These are phyloP conservation scores for Vaucheria bursata DNA, from an alignment of 352 stramenopile genomes.

Conservation along the genomic window DNA sequence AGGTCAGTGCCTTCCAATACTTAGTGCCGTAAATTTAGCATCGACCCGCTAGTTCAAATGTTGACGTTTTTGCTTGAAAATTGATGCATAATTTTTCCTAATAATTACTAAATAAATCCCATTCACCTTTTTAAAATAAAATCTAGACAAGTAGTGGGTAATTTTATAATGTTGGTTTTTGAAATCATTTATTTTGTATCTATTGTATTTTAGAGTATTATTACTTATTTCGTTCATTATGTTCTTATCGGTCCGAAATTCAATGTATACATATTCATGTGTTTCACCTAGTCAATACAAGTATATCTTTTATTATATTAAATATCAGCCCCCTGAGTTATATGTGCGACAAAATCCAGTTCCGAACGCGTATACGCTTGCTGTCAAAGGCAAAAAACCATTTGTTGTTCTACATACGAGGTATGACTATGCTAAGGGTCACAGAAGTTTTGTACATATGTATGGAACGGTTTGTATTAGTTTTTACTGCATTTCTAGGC, in stretches of 20 bases:
- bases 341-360: slow-evolving; percentile 54
- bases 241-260: background rate
- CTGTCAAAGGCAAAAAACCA: slow-evolving; percentile 49
- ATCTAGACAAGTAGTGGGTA: background rate
- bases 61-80: background rate
- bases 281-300: slow-evolving; percentile 14
- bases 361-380: slow-evolving; percentile 60
- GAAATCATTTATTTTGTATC: background rate
- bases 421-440: too few species aligned
- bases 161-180: background rate
- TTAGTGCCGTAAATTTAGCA: background rate
- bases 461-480: background rate
- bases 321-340: slow-evolving; percentile 19
- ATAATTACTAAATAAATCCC: background rate
- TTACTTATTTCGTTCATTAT: background rate
- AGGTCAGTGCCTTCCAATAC: slow-evolving; percentile 16
- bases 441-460: background rate
- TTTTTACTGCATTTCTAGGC: too few species aligned
- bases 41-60: too few species aligned
- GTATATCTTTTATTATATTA: slow-evolving; percentile 18
- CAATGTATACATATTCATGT: background rate
- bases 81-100: background rate
- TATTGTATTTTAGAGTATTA: background rate
- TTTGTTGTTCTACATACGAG: slow-evolving; percentile 56
- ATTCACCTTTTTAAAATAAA: too few species aligned